Conservation (phyloP, 495 filamentous ascomycete species). For the Parmelia sp. region DNA sequence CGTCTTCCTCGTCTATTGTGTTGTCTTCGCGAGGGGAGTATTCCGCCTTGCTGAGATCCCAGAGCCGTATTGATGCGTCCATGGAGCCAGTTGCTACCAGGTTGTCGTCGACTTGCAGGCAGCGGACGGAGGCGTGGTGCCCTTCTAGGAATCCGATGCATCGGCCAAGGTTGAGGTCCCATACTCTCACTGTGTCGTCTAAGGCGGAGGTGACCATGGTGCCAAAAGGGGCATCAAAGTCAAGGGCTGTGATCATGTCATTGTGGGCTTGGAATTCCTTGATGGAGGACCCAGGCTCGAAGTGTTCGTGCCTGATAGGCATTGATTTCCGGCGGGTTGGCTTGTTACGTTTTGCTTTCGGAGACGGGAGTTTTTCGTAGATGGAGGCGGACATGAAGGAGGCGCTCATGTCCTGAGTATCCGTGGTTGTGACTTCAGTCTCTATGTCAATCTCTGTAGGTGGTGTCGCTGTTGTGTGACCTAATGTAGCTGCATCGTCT, state of each 20-base stretch:
- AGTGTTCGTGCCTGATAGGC: conserved; percentile 93
- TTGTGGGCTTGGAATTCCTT: conserved; percentile 81
- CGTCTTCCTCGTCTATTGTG: conserved; percentile 52
- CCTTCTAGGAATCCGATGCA: conserved; percentile 89
- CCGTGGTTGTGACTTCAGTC: conserved; percentile 47
- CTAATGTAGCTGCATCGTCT: conserved; percentile 58
- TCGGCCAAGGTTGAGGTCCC: conserved; percentile 88
- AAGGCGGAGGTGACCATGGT: conserved; percentile 91
- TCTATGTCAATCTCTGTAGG: conserved; percentile 44
- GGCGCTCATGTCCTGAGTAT: conserved; percentile 31
- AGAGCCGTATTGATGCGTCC: conserved; percentile 91
- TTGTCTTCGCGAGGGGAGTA: conserved; percentile 29
- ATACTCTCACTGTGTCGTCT: conserved; percentile 95
- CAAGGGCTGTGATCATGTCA: conserved; percentile 82
- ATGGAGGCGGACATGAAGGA: conserved; percentile 98
- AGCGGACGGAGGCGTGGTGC: conserved; percentile 88
- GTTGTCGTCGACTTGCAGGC: conserved; percentile 92
- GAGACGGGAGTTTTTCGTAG: conserved; percentile 80
- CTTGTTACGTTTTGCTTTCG: conserved; percentile 59
- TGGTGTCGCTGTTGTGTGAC: conserved; percentile 41
- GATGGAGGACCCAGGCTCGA: conserved; percentile 83
- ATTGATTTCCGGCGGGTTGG: conserved; percentile 69
- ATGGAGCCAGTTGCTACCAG: conserved; percentile 91
- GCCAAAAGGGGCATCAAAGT: conserved; percentile 94
- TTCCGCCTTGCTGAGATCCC: conserved; percentile 76